These are phyloP conservation scores for Suillus occidentalis DNA, from an alignment of 768 basidiomycete genomes.

Conservation along the genomic window DNA sequence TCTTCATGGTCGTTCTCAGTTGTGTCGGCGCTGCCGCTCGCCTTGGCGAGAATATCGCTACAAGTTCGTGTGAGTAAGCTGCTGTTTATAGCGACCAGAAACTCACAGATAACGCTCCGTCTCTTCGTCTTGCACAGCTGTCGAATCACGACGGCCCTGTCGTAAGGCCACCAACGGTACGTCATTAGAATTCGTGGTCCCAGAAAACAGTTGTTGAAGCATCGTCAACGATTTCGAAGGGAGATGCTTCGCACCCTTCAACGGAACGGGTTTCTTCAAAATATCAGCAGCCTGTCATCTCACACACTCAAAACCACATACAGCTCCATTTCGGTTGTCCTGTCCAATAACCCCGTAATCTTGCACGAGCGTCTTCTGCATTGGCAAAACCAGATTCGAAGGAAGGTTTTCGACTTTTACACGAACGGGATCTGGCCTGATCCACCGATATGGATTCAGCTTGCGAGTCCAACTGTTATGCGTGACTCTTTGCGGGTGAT, in stretches of 20 bases:
- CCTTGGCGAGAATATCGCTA: conserved; percentile 69
- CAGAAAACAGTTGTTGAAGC: conserved; percentile 67
- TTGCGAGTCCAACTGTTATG: conserved; percentile 60
- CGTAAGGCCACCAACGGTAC: conserved; percentile 62
- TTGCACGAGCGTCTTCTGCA: conserved; percentile 74
- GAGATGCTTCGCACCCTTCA: conserved; percentile 47
- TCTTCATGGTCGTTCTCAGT: conserved; percentile 61
- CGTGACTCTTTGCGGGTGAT: conserved; percentile 51
- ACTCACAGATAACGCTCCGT: conserved; percentile 76
- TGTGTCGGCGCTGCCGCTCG: conserved; percentile 51
- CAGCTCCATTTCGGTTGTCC: conserved; percentile 24
- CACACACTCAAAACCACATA: conserved; percentile 27
- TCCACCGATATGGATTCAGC: conserved; percentile 87
- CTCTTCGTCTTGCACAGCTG: conserved; percentile 43
- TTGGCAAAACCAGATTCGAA: conserved; percentile 72
- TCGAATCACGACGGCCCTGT: conserved; percentile 32
- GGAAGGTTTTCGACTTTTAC: conserved; percentile 72
- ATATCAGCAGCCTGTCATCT: conserved; percentile 19
- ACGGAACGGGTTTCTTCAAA: conserved; percentile 15
- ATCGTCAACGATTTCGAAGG: conserved; percentile 57
- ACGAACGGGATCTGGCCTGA: conserved; percentile 70
- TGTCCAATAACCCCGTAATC: conserved; percentile 45
- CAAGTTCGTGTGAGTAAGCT: conserved; percentile 7
- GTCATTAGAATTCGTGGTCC: conserved; percentile 49
- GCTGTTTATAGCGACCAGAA: not conserved